These are phyloP conservation scores for Beauveria sp. DNA, from an alignment of 2,329 filamentous ascomycete species.

Conservation along the genomic window DNA sequence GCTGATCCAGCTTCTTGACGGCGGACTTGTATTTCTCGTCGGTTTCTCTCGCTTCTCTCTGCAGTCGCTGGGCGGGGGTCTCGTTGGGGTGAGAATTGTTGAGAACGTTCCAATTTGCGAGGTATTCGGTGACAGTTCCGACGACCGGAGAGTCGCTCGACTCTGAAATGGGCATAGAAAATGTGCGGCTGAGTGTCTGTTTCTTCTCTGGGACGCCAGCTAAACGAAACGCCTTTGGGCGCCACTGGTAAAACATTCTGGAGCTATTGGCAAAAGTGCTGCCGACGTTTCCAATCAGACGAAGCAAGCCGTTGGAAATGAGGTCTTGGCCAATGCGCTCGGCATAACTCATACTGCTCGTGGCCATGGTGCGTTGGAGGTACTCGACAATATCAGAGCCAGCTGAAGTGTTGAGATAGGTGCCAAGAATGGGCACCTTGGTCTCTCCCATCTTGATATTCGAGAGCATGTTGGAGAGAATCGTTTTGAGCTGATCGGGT, in stretches of 20 bases:
- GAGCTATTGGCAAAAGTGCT: slow-evolving; percentile 96
- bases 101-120: slow-evolving; percentile 87
- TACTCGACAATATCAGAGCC: slow-evolving; percentile 95
- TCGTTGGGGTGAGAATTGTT: slow-evolving; percentile 83
- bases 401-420: slow-evolving; percentile 85
- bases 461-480: slow-evolving; percentile 77
- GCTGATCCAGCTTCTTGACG: slow-evolving; percentile 77
- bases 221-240: slow-evolving; percentile 80
- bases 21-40: slow-evolving; percentile 89
- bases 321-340: slow-evolving; percentile 94
- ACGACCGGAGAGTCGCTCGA: slow-evolving; percentile 67
- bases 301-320: slow-evolving; percentile 75
- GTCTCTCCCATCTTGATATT: slow-evolving; percentile 82
- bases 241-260: slow-evolving; percentile 96
- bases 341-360: slow-evolving; percentile 78
- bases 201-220: slow-evolving; percentile 88
- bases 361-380: slow-evolving; percentile 79
- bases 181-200: slow-evolving; percentile 60
- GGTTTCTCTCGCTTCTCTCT: slow-evolving; percentile 79
- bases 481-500: slow-evolving; percentile 83
- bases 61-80: slow-evolving; percentile 76
- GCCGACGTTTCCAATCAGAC: slow-evolving; percentile 88
- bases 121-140: slow-evolving; percentile 77
- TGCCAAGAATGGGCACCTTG: slow-evolving; percentile 92
- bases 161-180: slow-evolving; percentile 58